Percentiles rank a stretch among this genome's conserved stretches.
These are phyloP conservation scores for Cladosporium oxysporum DNA, from an alignment of 2,329 filamentous ascomycete genomes.

Conservation along the genomic window DNA sequence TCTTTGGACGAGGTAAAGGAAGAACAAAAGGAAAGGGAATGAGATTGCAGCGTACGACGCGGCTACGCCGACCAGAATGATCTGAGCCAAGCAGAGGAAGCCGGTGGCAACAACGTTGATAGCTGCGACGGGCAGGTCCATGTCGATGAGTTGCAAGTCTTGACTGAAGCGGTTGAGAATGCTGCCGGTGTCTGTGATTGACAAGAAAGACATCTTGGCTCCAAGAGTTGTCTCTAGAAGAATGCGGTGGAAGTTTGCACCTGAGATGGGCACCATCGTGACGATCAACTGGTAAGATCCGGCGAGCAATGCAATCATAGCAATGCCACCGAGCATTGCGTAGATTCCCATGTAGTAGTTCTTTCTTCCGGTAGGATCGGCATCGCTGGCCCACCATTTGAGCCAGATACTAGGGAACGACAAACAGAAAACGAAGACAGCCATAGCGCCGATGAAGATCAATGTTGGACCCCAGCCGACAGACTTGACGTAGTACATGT, in stretches of 20 bases:
- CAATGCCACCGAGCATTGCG: conserved; percentile 33
- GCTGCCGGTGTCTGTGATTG: conserved; percentile 45
- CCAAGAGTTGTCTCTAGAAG: conserved; percentile 18
- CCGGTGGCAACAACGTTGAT: conserved; percentile 21
- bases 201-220: conserved; percentile 41
- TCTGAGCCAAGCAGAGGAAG: conserved; percentile 17
- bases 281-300: conserved; percentile 50
- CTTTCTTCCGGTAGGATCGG: conserved; percentile 2
- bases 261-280: conserved; percentile 56
- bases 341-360: conserved; percentile 22
- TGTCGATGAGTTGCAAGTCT: conserved; percentile 50
- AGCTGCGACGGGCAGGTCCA: conserved; percentile 36
- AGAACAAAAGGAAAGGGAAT: conserved; percentile 36
- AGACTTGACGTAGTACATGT: conserved; percentile 23
- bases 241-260: conserved; percentile 49
- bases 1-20: conserved; percentile 46
- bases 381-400: conserved; percentile 47
- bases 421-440: conserved; percentile 30
- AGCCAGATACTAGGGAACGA: conserved; percentile 49
- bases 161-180: conserved; percentile 44
- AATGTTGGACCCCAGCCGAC: conserved; percentile 18
- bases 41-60: conserved; percentile 40
- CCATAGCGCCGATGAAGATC: conserved; percentile 17
- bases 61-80: conserved; percentile 15
- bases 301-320: conserved; percentile 36